Evolutionary conservation across 2,329 filamentous ascomycete genomes (phyloP), one percentile per base, ranked within the genome.

Genomic region (Penicillium janthinellum): DNA sequence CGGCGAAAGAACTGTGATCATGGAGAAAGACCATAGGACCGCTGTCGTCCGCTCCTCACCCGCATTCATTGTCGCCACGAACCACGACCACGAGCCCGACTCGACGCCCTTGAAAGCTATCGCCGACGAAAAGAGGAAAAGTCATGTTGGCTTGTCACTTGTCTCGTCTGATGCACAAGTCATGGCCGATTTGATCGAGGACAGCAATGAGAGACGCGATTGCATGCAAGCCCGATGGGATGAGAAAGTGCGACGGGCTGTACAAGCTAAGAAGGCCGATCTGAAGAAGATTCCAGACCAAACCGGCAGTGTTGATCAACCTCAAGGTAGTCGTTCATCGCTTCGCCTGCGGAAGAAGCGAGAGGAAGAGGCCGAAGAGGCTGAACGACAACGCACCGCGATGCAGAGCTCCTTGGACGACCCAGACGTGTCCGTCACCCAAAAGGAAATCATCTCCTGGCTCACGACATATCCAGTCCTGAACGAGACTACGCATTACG

Each of bases 401-500:
- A 37, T 37, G 25, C 17, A 3, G 12, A 54, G 62, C 17, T 8
- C 48, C 28, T n/a, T 35, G 35, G 61, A 65, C 31, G 49, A 58
- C 51, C 62, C 66, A 37, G 64, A 67, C 38, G 54, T 70, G 11
- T 70, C 66, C 11, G 63, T 71, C 34, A 71, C 66, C 60, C 69
- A 72, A 10, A 52, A 61, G 14, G 73, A 78, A 34, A 66, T 86
- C 3, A 72, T 78, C 2, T 64, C 72, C 11, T 85, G 84, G 84
- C 73, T 86, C 8, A 73, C 75, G 22, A 73, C 73, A 14, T 83
- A 80, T 60, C 85, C 85, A 0, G 82, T 83, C 3, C 79, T 79
- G 15, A 88, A 87, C 65, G 82, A 85, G 57, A 77, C 75, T 38
- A 87, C 84, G 2, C 85, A 88, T 71, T 88, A 83, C 71, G 79